Percentiles rank a stretch among this genome's conserved stretches.
These are phyloP conservation scores for Sporothrix brasiliensis DNA, from an alignment of 2,329 filamentous ascomycete species.

Conservation along the genomic window DNA sequence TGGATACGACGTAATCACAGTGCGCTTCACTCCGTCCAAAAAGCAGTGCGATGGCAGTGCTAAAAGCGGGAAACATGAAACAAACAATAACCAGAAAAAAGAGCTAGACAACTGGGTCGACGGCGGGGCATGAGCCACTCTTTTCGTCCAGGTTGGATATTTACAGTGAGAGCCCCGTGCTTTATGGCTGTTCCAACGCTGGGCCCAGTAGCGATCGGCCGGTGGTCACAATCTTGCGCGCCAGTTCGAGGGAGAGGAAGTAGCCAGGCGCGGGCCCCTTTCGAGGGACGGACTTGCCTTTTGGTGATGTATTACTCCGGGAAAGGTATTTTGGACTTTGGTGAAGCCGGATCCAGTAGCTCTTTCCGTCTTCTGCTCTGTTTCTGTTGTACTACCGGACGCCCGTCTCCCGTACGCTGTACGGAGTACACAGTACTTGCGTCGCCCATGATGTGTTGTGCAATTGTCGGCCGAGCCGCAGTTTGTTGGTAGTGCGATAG, in stretches of 20 bases:
- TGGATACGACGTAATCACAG: neutral
- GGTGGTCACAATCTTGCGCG: constrained; percentile 22
- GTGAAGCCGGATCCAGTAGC: neutral
- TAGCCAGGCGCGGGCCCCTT: neutral
- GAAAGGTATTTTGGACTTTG: neutral
- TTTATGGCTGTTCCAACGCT: constrained; percentile 21
- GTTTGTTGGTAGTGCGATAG: neutral
- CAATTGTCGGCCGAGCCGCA: constrained; percentile 6
- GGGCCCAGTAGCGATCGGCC: constrained; percentile 24
- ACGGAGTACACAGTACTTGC: neutral
- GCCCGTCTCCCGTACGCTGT: neutral
- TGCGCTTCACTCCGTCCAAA: neutral
- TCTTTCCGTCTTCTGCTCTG: constrained; percentile 9
- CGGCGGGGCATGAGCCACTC: constrained; percentile 8
- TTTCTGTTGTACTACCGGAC: constrained; percentile 5
- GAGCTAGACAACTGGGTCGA: constrained; percentile 2
- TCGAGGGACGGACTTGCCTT: constrained; percentile 11
- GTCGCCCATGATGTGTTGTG: neutral
- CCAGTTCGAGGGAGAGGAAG: constrained; percentile 9
- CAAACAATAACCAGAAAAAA: constrained; percentile 13
- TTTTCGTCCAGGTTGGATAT: neutral
- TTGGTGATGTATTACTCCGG: neutral
- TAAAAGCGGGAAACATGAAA: constrained; percentile 16
- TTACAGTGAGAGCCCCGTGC: constrained; percentile 2
- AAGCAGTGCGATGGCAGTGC: constrained; percentile 5